These are phyloP conservation scores for Neocucurbitaria cava DNA, from an alignment of 2,329 filamentous ascomycete genomes.

Conservation along the genomic window DNA sequence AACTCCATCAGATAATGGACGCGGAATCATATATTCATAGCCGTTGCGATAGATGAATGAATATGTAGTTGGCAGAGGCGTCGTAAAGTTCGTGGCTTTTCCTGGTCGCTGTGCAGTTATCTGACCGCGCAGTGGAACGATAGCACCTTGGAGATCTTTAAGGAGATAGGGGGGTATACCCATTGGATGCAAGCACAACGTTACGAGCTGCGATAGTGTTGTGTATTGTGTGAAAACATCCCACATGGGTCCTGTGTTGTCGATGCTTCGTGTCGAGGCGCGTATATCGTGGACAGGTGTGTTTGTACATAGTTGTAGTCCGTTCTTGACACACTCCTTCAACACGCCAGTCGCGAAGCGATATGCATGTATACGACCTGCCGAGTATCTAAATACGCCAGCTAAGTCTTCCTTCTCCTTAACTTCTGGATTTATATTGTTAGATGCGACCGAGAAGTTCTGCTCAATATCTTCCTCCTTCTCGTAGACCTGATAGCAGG, in stretches of 20 bases:
- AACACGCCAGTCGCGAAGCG: conserved; percentile 38
- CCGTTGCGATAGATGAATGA: conserved; percentile 67
- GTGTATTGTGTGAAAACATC: conserved; percentile 26
- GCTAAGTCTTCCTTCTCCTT: conserved; percentile 24
- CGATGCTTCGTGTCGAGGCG: background rate
- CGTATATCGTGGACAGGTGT: conserved; percentile 34
- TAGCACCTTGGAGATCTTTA: conserved; percentile 45
- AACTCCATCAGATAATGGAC: conserved; percentile 47
- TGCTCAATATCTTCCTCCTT: conserved; percentile 13
- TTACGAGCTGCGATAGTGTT: conserved; percentile 19
- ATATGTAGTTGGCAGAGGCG: conserved; percentile 60
- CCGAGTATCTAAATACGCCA: conserved; percentile 42
- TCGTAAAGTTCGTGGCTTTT: conserved; percentile 45
- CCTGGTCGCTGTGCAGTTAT: conserved; percentile 49
- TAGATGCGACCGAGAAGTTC: conserved; percentile 24
- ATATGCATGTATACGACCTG: conserved; percentile 43
- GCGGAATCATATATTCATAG: conserved; percentile 72
- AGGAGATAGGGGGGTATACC: conserved; percentile 43
- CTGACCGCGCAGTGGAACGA: conserved; percentile 52
- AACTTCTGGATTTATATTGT: conserved; percentile 26
- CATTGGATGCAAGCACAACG: conserved; percentile 46
- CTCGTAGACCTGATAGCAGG: conserved; percentile 36
- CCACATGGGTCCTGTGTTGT: conserved; percentile 12
- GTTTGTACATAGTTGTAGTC: conserved; percentile 37
- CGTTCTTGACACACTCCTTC: conserved; percentile 31